These are phyloP conservation scores for Seminavis robusta DNA, from an alignment of 108 stramenopile species.

Conservation along the genomic window DNA sequence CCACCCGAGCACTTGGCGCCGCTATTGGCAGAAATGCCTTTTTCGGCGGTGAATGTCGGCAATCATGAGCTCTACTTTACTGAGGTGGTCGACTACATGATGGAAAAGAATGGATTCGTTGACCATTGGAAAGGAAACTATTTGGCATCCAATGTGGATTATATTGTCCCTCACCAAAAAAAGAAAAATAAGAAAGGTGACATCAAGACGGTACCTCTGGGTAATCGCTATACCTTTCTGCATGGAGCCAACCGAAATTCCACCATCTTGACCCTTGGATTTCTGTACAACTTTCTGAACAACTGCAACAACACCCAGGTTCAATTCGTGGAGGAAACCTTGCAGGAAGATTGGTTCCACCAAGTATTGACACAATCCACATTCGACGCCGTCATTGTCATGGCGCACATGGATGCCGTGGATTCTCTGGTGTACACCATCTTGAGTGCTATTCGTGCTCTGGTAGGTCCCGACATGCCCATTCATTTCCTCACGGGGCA, in stretches of 20 bases:
- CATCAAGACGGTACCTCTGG: too few relatives aligned
- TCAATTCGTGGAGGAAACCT: conserved; percentile 41
- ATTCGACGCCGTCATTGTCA: conserved; percentile 62
- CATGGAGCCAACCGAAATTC: conserved; percentile 29
- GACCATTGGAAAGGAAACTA: conserved; percentile 55
- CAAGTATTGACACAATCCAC: conserved; percentile 22
- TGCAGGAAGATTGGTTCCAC: conserved; percentile 57
- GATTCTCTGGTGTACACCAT: conserved; percentile 56
- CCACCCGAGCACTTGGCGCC: conserved; percentile 50
- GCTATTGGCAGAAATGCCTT: conserved; percentile 71
- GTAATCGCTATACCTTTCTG: conserved; percentile 48
- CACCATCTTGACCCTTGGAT: conserved; percentile 61
- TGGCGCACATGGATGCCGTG: conserved; percentile 75
- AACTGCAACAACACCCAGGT: conserved; percentile 32
- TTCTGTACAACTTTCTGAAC: conserved; percentile 58
- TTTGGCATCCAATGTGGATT: conserved; percentile 53
- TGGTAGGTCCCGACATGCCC: conserved; percentile 41
- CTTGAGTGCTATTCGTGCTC: conserved; percentile 35
- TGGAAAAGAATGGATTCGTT: conserved; percentile 25
- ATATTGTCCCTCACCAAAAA: neutral
- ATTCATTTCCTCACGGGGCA: conserved; percentile 79
- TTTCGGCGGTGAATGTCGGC: conserved; percentile 60
- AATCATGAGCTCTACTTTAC: conserved; percentile 69
- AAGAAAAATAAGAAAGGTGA: conserved; percentile 3
- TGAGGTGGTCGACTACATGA: conserved; percentile 27